These are phyloP conservation scores for Stentor coeruleus DNA, from an alignment of 73 alveolate genomes.

Conservation along the genomic window DNA sequence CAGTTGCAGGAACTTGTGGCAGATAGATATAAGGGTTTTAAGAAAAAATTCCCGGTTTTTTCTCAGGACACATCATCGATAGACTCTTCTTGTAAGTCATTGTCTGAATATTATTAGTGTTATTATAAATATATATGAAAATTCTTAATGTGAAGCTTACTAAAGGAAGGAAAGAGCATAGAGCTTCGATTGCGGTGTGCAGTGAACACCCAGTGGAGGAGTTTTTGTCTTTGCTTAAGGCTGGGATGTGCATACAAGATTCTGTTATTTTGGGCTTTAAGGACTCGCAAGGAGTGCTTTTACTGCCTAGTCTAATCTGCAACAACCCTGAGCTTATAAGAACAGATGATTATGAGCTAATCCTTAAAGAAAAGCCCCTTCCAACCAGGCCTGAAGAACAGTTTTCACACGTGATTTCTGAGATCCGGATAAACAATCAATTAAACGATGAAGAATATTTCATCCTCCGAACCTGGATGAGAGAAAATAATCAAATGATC, in stretches of 20 bases:
- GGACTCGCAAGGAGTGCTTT: constrained; percentile 15
- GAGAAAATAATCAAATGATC: constrained; percentile 15
- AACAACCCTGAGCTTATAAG: constrained; percentile 9
- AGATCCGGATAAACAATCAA: background rate
- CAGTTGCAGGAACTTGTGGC: background rate
- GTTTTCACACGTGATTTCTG: constrained; percentile 23
- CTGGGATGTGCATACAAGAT: background rate
- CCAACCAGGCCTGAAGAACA: constrained; percentile 24
- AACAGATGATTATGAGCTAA: constrained; percentile 16
- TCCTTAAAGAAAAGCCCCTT: background rate
- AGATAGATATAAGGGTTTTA: background rate
- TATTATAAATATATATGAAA: constrained; percentile 1
- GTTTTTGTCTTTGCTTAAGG: background rate
- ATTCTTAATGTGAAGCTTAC: constrained; percentile 19
- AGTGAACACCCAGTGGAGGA: constrained; percentile 8
- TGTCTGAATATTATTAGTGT: no score
- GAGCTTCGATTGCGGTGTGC: constrained; percentile 15
- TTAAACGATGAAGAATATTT: constrained; percentile 10
- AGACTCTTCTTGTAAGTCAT: no score
- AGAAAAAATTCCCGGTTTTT: background rate
- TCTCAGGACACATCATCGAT: background rate
- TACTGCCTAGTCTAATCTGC: constrained; percentile 17
- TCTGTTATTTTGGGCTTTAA: background rate
- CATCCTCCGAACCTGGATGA: background rate
- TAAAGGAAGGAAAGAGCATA: constrained; percentile 1